phyloP scores from a whole-genome alignment of 164 flowering plant species.

The Magnolia kwangsiensis region DNA sequence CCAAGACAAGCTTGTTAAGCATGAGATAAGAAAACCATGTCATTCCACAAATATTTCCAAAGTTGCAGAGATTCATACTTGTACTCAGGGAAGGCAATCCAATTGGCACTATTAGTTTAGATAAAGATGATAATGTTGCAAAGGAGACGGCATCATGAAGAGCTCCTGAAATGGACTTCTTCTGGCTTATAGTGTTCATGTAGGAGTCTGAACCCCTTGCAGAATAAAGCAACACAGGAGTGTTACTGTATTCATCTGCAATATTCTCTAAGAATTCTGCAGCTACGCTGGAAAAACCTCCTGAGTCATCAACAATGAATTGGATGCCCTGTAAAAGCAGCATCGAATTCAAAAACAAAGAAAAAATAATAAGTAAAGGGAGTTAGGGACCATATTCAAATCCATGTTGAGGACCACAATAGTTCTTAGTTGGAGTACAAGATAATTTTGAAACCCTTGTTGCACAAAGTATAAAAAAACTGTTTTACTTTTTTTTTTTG shows the following conservation, averaged over 20 bases:
- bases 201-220: constrained; percentile 47
- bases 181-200: constrained; percentile 28
- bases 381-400: constrained; percentile 1
- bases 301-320: constrained; percentile 82
- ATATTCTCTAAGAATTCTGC: constrained; percentile 75
- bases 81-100: constrained; percentile 66
- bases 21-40: background rate
- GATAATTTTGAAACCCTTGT: background rate
- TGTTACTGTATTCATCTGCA: constrained; percentile 83
- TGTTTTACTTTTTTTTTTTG: too few species aligned
- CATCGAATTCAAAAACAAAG: background rate
- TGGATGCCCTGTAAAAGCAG: constrained; percentile 72
- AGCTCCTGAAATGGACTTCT: constrained; percentile 33
- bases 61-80: constrained; percentile 43
- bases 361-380: background rate
- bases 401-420: constrained; percentile 3
- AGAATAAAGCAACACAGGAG: constrained; percentile 73
- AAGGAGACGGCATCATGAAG: constrained; percentile 91
- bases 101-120: constrained; percentile 72
- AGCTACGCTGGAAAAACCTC: constrained; percentile 87
- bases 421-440: background rate
- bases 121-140: constrained; percentile 64
- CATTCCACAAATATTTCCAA: background rate
- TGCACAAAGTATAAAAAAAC: background rate
- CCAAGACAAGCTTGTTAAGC: background rate